Base-by-base conservation (phyloP, 495 filamentous ascomycete species). In the Penicillium roqueforti region DNA sequence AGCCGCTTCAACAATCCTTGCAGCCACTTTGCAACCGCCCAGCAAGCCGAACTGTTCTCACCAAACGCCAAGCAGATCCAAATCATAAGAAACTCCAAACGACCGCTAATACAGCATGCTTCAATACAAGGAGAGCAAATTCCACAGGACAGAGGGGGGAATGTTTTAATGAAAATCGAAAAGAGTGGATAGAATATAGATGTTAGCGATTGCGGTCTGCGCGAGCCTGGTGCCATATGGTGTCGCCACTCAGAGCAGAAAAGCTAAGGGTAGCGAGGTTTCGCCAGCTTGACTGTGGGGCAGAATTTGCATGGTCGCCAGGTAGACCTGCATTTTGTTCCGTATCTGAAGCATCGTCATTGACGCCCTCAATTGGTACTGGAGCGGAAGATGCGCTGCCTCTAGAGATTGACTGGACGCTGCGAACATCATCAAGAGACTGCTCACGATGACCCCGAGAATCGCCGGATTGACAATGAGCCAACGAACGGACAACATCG, bases 401-500 rank as follows among this genome's bases (percentile, higher is more conserved):
- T n/a, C 44, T 62, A 2, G 64, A 37, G 4, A 60, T 61, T 0
- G 47, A 23, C 14, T 62, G 58, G 18, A 55, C 45, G 14, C 45
- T 19, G 26, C 76, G 75, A 14, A 62, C 47, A 8, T 74, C 63
- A 7, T 75, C 63, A 6, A 62, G 63, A 18, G 70, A 63, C 51
- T 76, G 69, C 6, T 82, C 78, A 20, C 75, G 58, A 20, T 77
- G 72, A 16, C 78, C 73, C 25, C 74, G 47, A 70, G 76, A 36
- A 73, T 83, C 52, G 80, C 70, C 34, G 76, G 78, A 34, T 67
- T 76, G 53, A 26, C 59, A 61, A 37, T 79, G 68, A 29, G 72
- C 62, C 76, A 82, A 75, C 8, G 76, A 80, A 44, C 83, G 80
- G 20, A 97, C 93, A 29, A 98, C 95, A 61, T 98, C 93, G 23